Evolutionary conservation across 2,329 filamentous ascomycete species (phyloP).

Genomic region (Colletotrichum sp.): DNA sequence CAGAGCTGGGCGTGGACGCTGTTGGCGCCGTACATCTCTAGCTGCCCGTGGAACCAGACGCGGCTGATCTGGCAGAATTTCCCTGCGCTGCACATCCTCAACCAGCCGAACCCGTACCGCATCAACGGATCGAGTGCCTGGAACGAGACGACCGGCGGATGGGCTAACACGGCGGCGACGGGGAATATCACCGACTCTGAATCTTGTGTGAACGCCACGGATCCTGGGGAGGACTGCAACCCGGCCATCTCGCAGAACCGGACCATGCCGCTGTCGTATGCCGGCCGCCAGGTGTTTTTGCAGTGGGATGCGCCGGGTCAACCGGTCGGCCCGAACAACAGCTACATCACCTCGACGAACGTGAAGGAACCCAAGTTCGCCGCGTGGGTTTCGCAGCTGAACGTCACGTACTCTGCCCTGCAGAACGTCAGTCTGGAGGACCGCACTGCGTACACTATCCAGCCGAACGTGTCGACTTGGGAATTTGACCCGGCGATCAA

Average conservation of each 20-base stretch:
- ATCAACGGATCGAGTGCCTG: slow-evolving; percentile 65
- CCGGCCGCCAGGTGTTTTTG: slow-evolving; percentile 74
- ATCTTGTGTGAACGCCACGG: slow-evolving; percentile 62
- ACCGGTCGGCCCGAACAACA: slow-evolving; percentile 79
- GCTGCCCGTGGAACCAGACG: slow-evolving; percentile 75
- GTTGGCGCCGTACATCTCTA: slow-evolving; percentile 80
- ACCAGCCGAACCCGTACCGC: slow-evolving; percentile 77
- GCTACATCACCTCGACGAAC: slow-evolving; percentile 70
- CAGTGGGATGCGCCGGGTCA: slow-evolving; percentile 75
- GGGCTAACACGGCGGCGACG: slow-evolving; percentile 59
- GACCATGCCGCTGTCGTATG: slow-evolving; percentile 73
- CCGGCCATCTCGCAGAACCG: slow-evolving; percentile 73
- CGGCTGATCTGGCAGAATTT: slow-evolving; percentile 86
- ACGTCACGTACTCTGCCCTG: slow-evolving; percentile 72
- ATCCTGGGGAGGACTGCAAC: slow-evolving; percentile 59
- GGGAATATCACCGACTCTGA: slow-evolving; percentile 47
- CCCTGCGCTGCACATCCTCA: slow-evolving; percentile 72
- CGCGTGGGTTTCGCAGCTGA: slow-evolving; percentile 79
- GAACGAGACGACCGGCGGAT: slow-evolving; percentile 69
- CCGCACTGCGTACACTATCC: slow-evolving; percentile 69
- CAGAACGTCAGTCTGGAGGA: slow-evolving; percentile 49
- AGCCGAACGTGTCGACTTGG: slow-evolving; percentile 74
- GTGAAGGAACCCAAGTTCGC: slow-evolving; percentile 69
- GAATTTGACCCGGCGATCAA: slow-evolving; percentile 73
- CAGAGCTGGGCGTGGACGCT: slow-evolving; percentile 87